Conservation (phyloP, 164 flowering plant species). For the Pachysandra terminalis region DNA sequence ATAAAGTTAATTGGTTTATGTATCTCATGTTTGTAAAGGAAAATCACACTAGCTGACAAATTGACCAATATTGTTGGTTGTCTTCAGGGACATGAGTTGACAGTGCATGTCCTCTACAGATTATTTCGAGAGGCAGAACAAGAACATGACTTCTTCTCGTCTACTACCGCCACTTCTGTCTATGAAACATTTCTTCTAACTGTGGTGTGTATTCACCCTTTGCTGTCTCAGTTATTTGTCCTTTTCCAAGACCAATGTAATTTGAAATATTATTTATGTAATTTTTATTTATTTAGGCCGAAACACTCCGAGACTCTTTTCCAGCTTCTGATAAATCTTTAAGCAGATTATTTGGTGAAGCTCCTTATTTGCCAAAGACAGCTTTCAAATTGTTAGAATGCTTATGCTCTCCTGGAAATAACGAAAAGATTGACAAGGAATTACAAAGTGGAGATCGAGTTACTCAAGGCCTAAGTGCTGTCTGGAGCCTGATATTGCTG, state of each 20-base stretch:
- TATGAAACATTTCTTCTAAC: conserved; percentile 79
- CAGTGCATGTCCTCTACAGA: conserved; percentile 88
- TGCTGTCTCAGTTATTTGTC: not conserved
- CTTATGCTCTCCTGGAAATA: conserved; percentile 74
- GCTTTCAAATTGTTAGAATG: conserved; percentile 62
- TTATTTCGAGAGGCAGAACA: conserved; percentile 85
- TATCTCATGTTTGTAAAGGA: too few species aligned
- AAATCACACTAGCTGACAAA: conserved; percentile 4
- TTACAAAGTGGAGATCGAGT: conserved; percentile 80
- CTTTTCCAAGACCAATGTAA: too few species aligned
- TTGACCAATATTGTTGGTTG: conserved; percentile 24
- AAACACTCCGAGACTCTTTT: conserved; percentile 82
- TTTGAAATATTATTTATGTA: not conserved
- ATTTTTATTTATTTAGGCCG: conserved; percentile 46
- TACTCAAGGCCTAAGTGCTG: conserved; percentile 92
- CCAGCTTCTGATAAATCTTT: conserved; percentile 95
- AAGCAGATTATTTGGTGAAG: conserved; percentile 81
- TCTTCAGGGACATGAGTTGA: conserved; percentile 97
- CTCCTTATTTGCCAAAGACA: conserved; percentile 77
- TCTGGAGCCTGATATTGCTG: conserved; percentile 80
- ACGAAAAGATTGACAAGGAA: conserved; percentile 59
- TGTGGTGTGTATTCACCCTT: conserved; percentile 56
- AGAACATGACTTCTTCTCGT: conserved; percentile 79
- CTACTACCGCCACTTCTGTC: conserved; percentile 77
- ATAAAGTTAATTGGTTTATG: not conserved